Evolutionary conservation across 2,329 filamentous ascomycete species (phyloP).

Genomic region (Aspergillaceae sp.): DNA sequence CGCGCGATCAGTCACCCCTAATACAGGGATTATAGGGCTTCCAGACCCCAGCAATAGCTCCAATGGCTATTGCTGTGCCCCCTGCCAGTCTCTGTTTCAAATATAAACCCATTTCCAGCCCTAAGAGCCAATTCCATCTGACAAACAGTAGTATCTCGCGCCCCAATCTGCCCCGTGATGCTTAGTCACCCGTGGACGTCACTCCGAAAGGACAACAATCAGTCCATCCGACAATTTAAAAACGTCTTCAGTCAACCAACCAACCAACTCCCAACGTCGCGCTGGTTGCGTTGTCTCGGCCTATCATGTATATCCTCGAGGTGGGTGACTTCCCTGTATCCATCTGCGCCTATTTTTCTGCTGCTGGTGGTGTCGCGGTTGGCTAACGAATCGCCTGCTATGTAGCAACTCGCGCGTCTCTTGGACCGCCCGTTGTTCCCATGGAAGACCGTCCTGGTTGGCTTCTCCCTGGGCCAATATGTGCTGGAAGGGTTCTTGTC

Average conservation of each 20-base stretch:
- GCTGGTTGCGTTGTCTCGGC: conserved; percentile 11
- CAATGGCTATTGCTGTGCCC: too few species aligned
- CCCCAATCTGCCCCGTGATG: not conserved
- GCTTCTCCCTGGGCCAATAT: conserved; percentile 88
- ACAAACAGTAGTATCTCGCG: too few species aligned
- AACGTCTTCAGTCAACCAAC: conserved; percentile 9
- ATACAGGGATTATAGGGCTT: too few species aligned
- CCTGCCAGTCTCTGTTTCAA: too few species aligned
- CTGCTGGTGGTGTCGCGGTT: conserved; percentile 1
- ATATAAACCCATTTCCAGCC: too few species aligned
- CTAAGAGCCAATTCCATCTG: too few species aligned
- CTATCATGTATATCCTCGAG: conserved; percentile 30
- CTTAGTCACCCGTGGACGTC: not conserved
- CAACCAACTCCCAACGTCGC: conserved; percentile 5
- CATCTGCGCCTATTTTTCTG: not conserved
- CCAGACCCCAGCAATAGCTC: too few species aligned
- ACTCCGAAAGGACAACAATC: not conserved
- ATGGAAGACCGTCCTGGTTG: conserved; percentile 93
- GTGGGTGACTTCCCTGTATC: conserved; percentile 10
- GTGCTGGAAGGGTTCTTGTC: conserved; percentile 84
- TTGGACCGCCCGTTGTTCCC: conserved; percentile 90
- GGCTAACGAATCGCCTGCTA: conserved; percentile 9
- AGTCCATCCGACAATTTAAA: too few species aligned
- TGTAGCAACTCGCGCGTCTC: conserved; percentile 63
- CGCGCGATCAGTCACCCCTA: too few species aligned